These are phyloP conservation scores for Teunomyces cretensis DNA, from an alignment of 805 yeast genomes.

Conservation along the genomic window DNA sequence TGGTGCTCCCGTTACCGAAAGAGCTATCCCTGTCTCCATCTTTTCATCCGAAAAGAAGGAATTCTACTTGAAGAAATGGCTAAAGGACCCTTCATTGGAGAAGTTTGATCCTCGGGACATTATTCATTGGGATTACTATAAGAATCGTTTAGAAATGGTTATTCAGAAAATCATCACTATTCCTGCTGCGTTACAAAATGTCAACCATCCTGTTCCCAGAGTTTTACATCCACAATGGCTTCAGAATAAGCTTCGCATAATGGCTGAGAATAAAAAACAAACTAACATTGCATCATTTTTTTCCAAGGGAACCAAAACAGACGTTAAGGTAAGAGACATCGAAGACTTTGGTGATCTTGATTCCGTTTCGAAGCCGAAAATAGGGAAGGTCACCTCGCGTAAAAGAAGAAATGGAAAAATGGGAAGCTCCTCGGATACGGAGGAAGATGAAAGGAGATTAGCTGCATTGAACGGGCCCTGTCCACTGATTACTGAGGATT, in stretches of 20 bases:
- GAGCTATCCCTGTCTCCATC: conserved; percentile 95
- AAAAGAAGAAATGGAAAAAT: conserved; percentile 40
- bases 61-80: conserved; percentile 80
- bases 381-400: conserved; percentile 48
- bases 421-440: conserved; percentile 20
- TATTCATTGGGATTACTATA: conserved; percentile 91
- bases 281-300: conserved; percentile 62
- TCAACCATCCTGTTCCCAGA: conserved; percentile 90
- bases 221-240: conserved; percentile 96
- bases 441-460: conserved; percentile 51
- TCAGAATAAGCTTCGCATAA: conserved; percentile 55
- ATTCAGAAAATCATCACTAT: conserved; percentile 93
- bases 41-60: conserved; percentile 87
- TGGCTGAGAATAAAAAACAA: conserved; percentile 72
- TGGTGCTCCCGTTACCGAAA: conserved; percentile 88
- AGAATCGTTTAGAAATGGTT: conserved; percentile 87
- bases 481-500: conserved; percentile 68
- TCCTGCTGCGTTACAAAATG: conserved; percentile 93
- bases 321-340: conserved; percentile 50
- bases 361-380: conserved; percentile 27
- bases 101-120: conserved; percentile 85
- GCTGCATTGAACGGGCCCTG: conserved; percentile 50
- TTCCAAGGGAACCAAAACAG: conserved; percentile 21
- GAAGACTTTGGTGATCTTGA: conserved; percentile 63
- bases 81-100: conserved; percentile 70